Evolutionary conservation across 257 asterid species (phyloP), one percentile per base, ranked within the genome.

Genomic region (Nicotiana obtusifolia): DNA sequence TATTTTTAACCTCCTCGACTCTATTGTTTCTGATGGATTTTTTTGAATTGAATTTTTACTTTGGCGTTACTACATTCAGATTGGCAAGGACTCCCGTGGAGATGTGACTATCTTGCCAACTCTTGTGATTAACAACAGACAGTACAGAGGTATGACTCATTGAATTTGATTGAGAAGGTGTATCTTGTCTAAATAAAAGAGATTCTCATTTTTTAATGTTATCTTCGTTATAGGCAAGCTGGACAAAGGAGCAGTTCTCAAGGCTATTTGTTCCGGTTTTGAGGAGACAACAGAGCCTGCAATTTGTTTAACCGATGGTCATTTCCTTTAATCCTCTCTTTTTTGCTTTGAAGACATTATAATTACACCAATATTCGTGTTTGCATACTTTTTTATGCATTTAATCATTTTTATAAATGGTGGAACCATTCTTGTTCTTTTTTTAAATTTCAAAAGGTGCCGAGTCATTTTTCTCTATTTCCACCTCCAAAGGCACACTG

Each of bases 51-150:
- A 28, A 10, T 80, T 78, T 22, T 64, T 64, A 53, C 15, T 5
- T 64, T 64, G 19, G 10, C 80, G 3, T 41, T 60, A 73, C 54
- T 80, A 30, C 80, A 60, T 84, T 68, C 83, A 90, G 92, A 88
- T 91, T 31, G 94, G 94, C 35, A 88, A 89, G 82, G 92, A 90
- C 11, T 20, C 89, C 30, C 92, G 92, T 35, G 94, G 94, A 78
- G 94, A 90, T 77, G 92, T 90, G 82, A 90, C 94, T 28, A 90
- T 90, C 83, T 89, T 90, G 85, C 94, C 94, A 41, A 91, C 94
- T 62, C 92, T 91, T 82, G 89, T 91, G 57, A 81, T 91, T 64
- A 91, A 91, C 86, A 82, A 85, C 75, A 87, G 94, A 54, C 94
- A 91, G 82, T 91, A 88, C 64, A 89, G 94, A 89, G 94, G 94